phyloP scores from a whole-genome alignment of 306 rosid genomes.

The Cicer yamashitae region DNA sequence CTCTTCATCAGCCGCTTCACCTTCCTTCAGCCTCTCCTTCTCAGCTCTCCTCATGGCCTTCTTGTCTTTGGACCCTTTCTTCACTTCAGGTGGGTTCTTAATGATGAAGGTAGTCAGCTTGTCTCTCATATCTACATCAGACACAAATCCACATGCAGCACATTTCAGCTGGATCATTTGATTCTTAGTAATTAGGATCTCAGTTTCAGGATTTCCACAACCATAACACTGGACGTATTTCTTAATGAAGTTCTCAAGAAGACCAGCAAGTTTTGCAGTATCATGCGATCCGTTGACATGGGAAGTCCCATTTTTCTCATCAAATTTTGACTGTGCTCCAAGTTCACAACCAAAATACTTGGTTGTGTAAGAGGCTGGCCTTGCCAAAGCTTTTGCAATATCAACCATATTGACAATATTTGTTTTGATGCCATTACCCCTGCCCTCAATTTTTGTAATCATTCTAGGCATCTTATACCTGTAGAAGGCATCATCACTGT shows the following conservation, averaged over 20 bases:
- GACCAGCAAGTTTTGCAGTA: constrained; percentile 74
- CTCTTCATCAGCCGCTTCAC: constrained; percentile 74
- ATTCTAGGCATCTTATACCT: constrained; percentile 73
- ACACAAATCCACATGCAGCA: constrained; percentile 73
- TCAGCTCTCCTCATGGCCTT: constrained; percentile 79
- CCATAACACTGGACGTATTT: constrained; percentile 73
- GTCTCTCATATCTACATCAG: constrained; percentile 81
- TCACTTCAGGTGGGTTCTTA: constrained; percentile 71
- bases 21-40: constrained; percentile 71
- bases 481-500: constrained; percentile 72
- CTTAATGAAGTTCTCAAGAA: constrained; percentile 72
- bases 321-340: constrained; percentile 70
- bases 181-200: constrained; percentile 60
- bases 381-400: constrained; percentile 66
- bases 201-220: constrained; percentile 77
- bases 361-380: constrained; percentile 69
- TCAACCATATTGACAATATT: constrained; percentile 73
- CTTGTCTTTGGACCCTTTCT: constrained; percentile 71
- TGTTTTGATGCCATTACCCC: constrained; percentile 74
- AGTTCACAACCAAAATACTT: constrained; percentile 71
- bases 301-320: constrained; percentile 68
- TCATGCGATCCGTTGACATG: constrained; percentile 75
- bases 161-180: constrained; percentile 76
- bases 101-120: constrained; percentile 69
- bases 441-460: constrained; percentile 72